Percentiles rank a stretch among this genome's conserved stretches.
These are phyloP conservation scores for Adansonia madagascariensis DNA, from an alignment of 441 rosid species.

Conservation along the genomic window DNA sequence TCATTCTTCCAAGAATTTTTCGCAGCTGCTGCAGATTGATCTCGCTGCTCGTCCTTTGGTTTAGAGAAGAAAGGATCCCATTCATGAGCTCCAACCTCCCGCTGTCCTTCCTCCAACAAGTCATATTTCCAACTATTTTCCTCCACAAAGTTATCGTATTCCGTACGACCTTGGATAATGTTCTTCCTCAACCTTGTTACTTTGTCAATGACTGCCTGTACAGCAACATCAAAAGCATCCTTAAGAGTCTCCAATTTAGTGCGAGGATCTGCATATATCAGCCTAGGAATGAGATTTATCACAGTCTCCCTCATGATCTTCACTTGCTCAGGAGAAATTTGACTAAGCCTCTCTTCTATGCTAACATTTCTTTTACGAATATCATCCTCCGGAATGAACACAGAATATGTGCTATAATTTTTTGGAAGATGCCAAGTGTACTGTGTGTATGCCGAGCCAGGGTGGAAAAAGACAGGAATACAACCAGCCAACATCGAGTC, in stretches of 20 bases:
- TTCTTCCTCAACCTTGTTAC: slow-evolving; percentile 86
- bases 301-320: slow-evolving; percentile 78
- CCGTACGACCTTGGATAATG: slow-evolving; percentile 69
- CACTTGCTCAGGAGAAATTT: slow-evolving; percentile 76
- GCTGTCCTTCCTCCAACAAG: slow-evolving; percentile 80
- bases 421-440: slow-evolving; percentile 94
- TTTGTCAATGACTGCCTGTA: slow-evolving; percentile 77
- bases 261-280: slow-evolving; percentile 83
- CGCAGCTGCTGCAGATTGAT: slow-evolving; percentile 80
- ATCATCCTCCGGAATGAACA: slow-evolving; percentile 87
- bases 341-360: slow-evolving; percentile 71
- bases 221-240: slow-evolving; percentile 88
- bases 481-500: slow-evolving; percentile 91
- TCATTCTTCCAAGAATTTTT: slow-evolving; percentile 95
- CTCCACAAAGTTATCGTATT: slow-evolving; percentile 85
- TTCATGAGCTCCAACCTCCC: slow-evolving; percentile 81
- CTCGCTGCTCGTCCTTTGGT: slow-evolving; percentile 69
- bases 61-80: slow-evolving; percentile 99
- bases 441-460: slow-evolving; percentile 90
- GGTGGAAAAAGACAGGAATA: slow-evolving; percentile 90
- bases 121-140: slow-evolving; percentile 97
- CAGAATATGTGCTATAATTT: slow-evolving; percentile 73
- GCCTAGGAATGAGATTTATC: slow-evolving; percentile 67
- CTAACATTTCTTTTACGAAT: slow-evolving; percentile 71
- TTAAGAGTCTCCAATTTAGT: slow-evolving; percentile 62